Evolutionary conservation across 495 filamentous ascomycete genomes (phyloP), one percentile per base, ranked within the genome.

Genomic region (Aspergillus steynii): DNA sequence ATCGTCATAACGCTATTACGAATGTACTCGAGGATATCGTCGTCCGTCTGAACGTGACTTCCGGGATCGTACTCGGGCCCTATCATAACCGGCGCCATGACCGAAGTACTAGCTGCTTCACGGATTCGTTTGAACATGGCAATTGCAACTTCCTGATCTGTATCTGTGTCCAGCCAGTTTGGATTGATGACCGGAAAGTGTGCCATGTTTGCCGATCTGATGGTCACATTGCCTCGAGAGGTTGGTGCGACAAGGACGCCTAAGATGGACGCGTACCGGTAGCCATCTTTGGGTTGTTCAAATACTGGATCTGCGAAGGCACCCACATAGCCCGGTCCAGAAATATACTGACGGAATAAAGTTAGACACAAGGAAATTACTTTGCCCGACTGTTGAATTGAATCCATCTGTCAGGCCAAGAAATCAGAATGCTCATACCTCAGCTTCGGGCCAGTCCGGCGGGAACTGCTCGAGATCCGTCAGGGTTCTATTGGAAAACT

Each of bases 361-460:
- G 10, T 42, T 42, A 42, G 37, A 14, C 4, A 15, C 37, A 14
- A 1, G 9, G 12, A 14, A 10, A 42, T 42, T 1, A 8, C 9
- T 42, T 27, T 73, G 66, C 29, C 54, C 42, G 2, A 15, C 26
- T 10, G 20, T 20, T 20, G 20, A 20, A 20, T 20, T 20, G 20
- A 5, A 3, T 12, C 29, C 1, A 14, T 3, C 9, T 10, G 1
- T 14, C 10, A 12, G 37, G 26, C 45, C 7, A 55, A 37, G 9
- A 31, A 65, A 65, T 8, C 9, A 20, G 20, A 20, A 20, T 20
- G 56, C 0, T 31, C 49, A 58, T 74, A 59, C 66, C 68, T 87
- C 84, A 10, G 85, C 66, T 48, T 88, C 85, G 5, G 85, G 86
- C 84, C 84, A 87, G 65, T 88, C 83, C 0, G 58, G 53, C 0